Evolutionary conservation across 257 asterid species (phyloP), one percentile per base, ranked within the genome.

Genomic region (Voacanga thouarsii): DNA sequence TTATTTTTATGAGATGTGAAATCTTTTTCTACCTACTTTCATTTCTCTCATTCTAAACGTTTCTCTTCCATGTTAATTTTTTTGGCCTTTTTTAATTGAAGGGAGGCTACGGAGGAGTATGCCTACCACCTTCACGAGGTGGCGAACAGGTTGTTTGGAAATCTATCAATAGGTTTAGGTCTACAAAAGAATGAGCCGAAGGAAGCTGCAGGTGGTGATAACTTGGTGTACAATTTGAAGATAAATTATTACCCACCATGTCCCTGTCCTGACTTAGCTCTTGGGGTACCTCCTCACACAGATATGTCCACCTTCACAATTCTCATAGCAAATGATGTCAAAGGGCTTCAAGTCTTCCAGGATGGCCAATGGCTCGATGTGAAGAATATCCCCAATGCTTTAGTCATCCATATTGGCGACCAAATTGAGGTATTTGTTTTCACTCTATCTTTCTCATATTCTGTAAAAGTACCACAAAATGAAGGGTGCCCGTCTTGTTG

Each of bases 231-330:
- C 16, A 56, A 87, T 15, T 50, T 90, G 88, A 90, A 90, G 76
- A 90, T 91, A 61, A 89, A 89, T 78, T 91, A 86, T 49, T 89
- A 89, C 43, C 94, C 94, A 18, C 96, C 94, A 24, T 91, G 93
- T 69, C 94, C 96, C n/a, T 84, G 89, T 7, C 92, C 96, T 8
- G 94, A 91, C 78, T 80, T 89, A n/a, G 92, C 91, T 73, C 91
- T 91, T 5, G 96, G 96, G 6, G 92, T 89, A 83, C 88, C 83
- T 83, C 88, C 94, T 51, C 94, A 91, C 89, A 89, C 94, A 9
- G 90, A 87, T 86, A 88, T 89, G 96, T 80, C 87, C 23, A 75
- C 81, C 68, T 43, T 91, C 37, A 88, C 90, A 50, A 72, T 89
- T 79, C 91, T 91, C 12, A 87, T 89, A 51, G 90, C 94, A 0